phyloP scores from a whole-genome alignment of 2,329 filamentous ascomycete species.

The Dothidotthia symphoricarpi region DNA sequence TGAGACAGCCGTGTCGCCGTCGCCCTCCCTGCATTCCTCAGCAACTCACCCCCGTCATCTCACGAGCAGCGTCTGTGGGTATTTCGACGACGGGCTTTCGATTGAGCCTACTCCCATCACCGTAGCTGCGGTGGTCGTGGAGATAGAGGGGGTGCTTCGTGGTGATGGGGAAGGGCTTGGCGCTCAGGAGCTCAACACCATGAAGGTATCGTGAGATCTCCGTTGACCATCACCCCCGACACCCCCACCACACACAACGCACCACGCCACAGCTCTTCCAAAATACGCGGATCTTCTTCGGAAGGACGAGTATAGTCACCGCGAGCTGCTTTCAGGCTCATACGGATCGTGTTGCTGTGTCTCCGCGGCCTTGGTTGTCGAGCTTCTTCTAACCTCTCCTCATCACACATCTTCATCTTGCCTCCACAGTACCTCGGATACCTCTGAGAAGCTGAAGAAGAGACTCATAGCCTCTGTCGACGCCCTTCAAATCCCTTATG shows the following conservation, averaged over 20 bases:
- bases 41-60: conserved; percentile 5
- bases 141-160: too few relatives aligned
- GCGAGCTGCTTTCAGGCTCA: background rate
- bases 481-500: background rate
- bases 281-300: too few relatives aligned
- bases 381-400: background rate
- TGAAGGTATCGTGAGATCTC: conserved; percentile 1
- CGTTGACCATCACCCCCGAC: background rate
- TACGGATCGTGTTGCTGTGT: background rate
- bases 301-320: background rate
- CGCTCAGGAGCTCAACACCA: conserved; percentile 7
- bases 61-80: too few relatives aligned
- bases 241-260: background rate
- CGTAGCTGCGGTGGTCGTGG: too few relatives aligned
- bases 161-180: background rate
- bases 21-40: too few relatives aligned
- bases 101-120: too few relatives aligned
- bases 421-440: too few relatives aligned
- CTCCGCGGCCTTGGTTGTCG: background rate
- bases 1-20: too few relatives aligned
- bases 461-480: background rate
- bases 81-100: too few relatives aligned
- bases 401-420: too few relatives aligned
- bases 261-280: too few relatives aligned
- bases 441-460: too few relatives aligned